A percentile compares a stretch with the other conserved stretches of the same genome.
Conservation (phyloP, 2,329 filamentous ascomycete species). For the Calonectria pteridis region DNA sequence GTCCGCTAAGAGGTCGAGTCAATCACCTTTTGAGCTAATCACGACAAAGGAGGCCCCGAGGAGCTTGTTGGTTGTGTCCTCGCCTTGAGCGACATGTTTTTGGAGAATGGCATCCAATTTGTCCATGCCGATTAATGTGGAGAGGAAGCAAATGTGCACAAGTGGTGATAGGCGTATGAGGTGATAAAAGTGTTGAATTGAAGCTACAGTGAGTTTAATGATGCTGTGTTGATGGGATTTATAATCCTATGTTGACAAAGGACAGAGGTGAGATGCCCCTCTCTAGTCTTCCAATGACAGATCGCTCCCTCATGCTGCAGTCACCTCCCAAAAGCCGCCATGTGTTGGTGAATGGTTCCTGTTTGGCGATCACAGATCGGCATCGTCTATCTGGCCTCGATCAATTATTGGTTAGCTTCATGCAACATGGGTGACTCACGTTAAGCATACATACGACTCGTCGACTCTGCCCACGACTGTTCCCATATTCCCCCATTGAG, state of each 20-base stretch:
- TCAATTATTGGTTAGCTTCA: slow-evolving; percentile 11
- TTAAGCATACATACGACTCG: too few species aligned
- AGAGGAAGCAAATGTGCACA: background rate
- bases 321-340: background rate
- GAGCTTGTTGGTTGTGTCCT: slow-evolving; percentile 49
- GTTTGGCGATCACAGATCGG: background rate
- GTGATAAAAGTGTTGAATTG: too few species aligned
- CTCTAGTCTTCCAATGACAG: slow-evolving; percentile 5
- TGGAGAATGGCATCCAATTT: slow-evolving; percentile 47
- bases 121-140: slow-evolving; percentile 37
- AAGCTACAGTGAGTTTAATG: background rate
- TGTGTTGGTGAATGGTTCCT: background rate
- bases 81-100: slow-evolving; percentile 44
- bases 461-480: background rate
- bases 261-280: background rate
- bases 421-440: slow-evolving; percentile 12
- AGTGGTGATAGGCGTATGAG: background rate
- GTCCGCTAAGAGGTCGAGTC: background rate
- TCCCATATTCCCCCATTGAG: background rate
- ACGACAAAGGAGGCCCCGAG: slow-evolving; percentile 54
- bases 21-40: slow-evolving; percentile 47
- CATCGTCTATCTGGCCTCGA: background rate
- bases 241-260: background rate
- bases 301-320: background rate
- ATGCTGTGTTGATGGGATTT: background rate